Evolutionary conservation across 768 basidiomycete species (phyloP), one percentile per base, ranked within the genome.

Genomic region (Tylopilus subfusipes): DNA sequence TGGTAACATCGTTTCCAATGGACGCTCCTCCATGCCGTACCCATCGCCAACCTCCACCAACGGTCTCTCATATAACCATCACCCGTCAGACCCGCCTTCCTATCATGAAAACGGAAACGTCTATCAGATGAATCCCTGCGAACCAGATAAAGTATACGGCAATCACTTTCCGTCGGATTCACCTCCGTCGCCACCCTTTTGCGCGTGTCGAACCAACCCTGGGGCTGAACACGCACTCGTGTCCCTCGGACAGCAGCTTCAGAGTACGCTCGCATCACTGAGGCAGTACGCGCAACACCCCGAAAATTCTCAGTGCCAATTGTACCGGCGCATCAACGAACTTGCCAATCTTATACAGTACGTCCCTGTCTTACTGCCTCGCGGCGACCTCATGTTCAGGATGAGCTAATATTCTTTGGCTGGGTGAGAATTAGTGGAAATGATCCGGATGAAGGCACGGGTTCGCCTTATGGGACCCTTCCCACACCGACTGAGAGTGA

Each of bases 331-430:
- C 52, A 82, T 86, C 55, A 69, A 77, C 44, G 84, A 88, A 57
- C 75, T 90, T 31, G 76, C 77, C 64, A 79, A 76, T 63, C 69
- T 85, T 30, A 76, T 89, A 72, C 84, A 84, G 87, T 89, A 71
- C 67, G 85, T 81, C 44, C 57, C 61, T 57, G 53, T 50, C 7
- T 38, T 55, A 39, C 55, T 53, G 64, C 70, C 68, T 72, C 65
- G 59, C 63, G 69, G 69, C 62, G 43, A 36, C 69, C 69, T 69
- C 69, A 33, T 71, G 71, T 62, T 46, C 57, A 55, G 29, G 42
- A 64, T 70, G 67, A 73, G 61, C 68, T 70, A 68, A 67, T 68
- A 52, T 62, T 25, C 44, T 47, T 34, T 36, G 16, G 18, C 43
- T 49, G 54, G 44, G 56, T 68, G 71, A 69, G 69, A 70, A 70